A percentile compares a stretch with the other conserved stretches of the same genome.
Evolutionary conservation across 2,329 filamentous ascomycete genomes (phyloP).

Genomic region (Penicillium sp.): DNA sequence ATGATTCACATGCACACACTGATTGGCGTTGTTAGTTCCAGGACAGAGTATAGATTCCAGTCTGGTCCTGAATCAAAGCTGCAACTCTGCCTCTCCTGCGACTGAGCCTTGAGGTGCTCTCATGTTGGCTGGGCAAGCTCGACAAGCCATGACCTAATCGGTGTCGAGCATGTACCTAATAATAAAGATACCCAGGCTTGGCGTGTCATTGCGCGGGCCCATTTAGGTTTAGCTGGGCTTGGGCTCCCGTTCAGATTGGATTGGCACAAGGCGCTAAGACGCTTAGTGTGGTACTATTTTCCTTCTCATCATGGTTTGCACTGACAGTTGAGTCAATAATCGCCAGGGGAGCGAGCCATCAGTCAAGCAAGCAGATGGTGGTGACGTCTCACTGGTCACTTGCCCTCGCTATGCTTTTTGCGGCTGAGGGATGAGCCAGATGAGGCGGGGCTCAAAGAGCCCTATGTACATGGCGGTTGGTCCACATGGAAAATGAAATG

Average conservation of each 20-base stretch:
- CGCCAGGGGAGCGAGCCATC: not conserved
- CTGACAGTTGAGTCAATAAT: not conserved
- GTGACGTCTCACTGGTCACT: conserved; percentile 12
- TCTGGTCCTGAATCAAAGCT: not conserved
- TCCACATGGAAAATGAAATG: conserved; percentile 11
- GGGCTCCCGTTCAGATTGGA: conserved; percentile 1
- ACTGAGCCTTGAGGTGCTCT: conserved; percentile 6
- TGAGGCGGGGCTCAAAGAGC: conserved; percentile 12
- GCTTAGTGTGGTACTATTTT: conserved; percentile 12
- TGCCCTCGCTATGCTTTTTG: conserved; percentile 4
- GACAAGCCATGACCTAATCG: conserved; percentile 8
- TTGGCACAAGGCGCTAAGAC: conserved; percentile 5
- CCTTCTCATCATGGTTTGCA: conserved; percentile 1
- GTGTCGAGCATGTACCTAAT: conserved; percentile 12
- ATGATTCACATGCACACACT: not conserved
- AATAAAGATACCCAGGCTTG: conserved; percentile 1
- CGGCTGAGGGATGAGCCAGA: conserved; percentile 16
- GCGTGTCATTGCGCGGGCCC: conserved; percentile 4
- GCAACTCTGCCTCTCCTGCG: not conserved
- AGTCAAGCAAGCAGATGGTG: conserved; percentile 4
- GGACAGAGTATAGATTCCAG: not conserved
- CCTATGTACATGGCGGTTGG: conserved; percentile 5
- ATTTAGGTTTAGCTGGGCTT: conserved; percentile 3
- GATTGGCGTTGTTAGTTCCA: not conserved
- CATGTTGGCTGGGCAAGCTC: conserved; percentile 4